Evolutionary conservation across 805 yeast genomes (phyloP).

Genomic region (Suhomyces sp.): DNA sequence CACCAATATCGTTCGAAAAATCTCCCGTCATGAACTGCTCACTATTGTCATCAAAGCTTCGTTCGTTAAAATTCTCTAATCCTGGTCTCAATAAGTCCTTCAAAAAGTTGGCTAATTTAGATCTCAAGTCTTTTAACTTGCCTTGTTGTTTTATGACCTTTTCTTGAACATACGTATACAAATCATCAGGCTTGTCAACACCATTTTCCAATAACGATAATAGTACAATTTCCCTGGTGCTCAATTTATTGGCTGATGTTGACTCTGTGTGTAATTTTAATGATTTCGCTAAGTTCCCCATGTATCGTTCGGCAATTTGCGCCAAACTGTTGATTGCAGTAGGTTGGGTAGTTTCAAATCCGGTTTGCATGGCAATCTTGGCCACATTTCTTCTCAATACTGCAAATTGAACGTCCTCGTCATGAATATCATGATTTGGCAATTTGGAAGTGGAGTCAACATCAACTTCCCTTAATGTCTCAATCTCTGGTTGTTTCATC

Average conservation of each 20-base stretch:
- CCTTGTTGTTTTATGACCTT: slow-evolving; percentile 64
- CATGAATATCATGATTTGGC: slow-evolving; percentile 60
- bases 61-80: slow-evolving; percentile 68
- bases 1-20: slow-evolving; percentile 89
- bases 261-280: slow-evolving; percentile 72
- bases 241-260: slow-evolving; percentile 42
- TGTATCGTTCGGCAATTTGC: slow-evolving; percentile 76
- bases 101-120: slow-evolving; percentile 65
- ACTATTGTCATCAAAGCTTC: slow-evolving; percentile 81
- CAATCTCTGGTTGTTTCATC: slow-evolving; percentile 65
- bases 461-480: slow-evolving; percentile 61
- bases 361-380: slow-evolving; percentile 84
- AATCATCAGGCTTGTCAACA: slow-evolving; percentile 69
- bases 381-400: slow-evolving; percentile 68
- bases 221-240: slow-evolving; percentile 46
- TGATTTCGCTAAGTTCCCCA: slow-evolving; percentile 70
- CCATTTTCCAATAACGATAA: slow-evolving; percentile 83
- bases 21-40: slow-evolving; percentile 95
- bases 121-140: slow-evolving; percentile 66
- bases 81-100: slow-evolving; percentile 83
- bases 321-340: slow-evolving; percentile 76
- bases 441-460: slow-evolving; percentile 81
- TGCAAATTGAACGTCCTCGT: slow-evolving; percentile 58
- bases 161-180: slow-evolving; percentile 72
- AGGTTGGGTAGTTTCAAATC: slow-evolving; percentile 82